Evolutionary conservation across 2,329 filamentous ascomycete genomes (phyloP).

Genomic region (Apiospora malaysiana): DNA sequence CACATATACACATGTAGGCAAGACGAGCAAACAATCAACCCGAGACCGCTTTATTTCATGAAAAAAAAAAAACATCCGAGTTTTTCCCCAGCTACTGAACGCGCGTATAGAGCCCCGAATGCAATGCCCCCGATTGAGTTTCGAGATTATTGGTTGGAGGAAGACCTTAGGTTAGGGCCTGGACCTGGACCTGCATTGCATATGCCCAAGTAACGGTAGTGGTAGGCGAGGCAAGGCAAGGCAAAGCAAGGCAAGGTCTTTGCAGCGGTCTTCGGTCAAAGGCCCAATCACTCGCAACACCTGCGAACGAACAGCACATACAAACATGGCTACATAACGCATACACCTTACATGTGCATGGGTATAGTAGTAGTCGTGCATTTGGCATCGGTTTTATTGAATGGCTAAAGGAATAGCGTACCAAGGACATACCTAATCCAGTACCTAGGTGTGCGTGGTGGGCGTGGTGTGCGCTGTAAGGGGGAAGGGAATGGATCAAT

Average conservation of each 20-base stretch:
- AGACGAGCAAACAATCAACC: background rate
- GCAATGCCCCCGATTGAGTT: conserved; percentile 3
- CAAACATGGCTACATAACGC: background rate
- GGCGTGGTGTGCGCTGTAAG: background rate
- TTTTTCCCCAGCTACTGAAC: conserved; percentile 1
- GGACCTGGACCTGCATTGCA: conserved; percentile 10
- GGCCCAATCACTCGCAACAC: background rate
- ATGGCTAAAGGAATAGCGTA: background rate
- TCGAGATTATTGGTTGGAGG: background rate
- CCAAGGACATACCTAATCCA: background rate
- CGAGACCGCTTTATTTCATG: background rate
- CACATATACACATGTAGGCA: background rate
- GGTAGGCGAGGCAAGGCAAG: background rate
- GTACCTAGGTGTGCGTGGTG: conserved; percentile 6
- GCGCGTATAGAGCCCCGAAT: conserved; percentile 11
- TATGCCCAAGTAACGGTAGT: background rate
- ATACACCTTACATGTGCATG: background rate
- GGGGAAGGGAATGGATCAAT: background rate
- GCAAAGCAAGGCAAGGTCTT: background rate
- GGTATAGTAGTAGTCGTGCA: background rate
- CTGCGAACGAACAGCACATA: background rate
- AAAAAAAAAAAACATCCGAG: background rate
- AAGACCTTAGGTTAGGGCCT: background rate
- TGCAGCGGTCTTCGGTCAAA: background rate
- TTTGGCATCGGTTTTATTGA: background rate